Evolutionary conservation across 164 flowering plant species (phyloP).

Genomic region (Berberis thunbergii): DNA sequence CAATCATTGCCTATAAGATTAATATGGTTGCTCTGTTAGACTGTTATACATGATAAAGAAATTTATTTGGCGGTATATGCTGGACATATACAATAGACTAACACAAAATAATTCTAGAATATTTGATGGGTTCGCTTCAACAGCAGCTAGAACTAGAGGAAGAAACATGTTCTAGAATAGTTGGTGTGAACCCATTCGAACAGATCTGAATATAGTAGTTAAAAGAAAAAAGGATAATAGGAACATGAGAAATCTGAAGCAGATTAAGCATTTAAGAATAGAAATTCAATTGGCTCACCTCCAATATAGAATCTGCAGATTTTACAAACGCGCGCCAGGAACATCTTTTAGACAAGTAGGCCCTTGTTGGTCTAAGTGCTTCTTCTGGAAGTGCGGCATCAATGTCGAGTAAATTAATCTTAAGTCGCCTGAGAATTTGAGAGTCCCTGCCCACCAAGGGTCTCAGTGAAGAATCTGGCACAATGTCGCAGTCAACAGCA

Average conservation of each 20-base stretch:
- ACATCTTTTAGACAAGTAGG: slow-evolving; percentile 40
- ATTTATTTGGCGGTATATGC: too few species aligned
- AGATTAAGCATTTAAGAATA: not conserved
- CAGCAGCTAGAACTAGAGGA: too few species aligned
- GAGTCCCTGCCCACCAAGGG: slow-evolving; percentile 55
- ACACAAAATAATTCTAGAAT: too few species aligned
- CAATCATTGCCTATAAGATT: too few species aligned
- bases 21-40: too few species aligned
- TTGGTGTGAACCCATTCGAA: too few species aligned
- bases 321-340: slow-evolving; percentile 90
- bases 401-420: slow-evolving; percentile 83
- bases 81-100: too few species aligned
- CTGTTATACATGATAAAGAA: too few species aligned
- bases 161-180: too few species aligned
- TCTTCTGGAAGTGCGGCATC: slow-evolving; percentile 84
- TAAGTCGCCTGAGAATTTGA: slow-evolving; percentile 60
- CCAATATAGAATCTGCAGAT: slow-evolving; percentile 69
- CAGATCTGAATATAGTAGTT: not conserved
- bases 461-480: slow-evolving; percentile 60
- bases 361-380: slow-evolving; percentile 57
- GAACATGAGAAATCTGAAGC: not conserved
- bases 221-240: not conserved
- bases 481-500: slow-evolving; percentile 27
- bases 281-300: slow-evolving; percentile 42
- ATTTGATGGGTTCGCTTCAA: too few species aligned